Conservation (phyloP, 805 yeast genomes). For the Brettanomyces bruxellensis region DNA sequence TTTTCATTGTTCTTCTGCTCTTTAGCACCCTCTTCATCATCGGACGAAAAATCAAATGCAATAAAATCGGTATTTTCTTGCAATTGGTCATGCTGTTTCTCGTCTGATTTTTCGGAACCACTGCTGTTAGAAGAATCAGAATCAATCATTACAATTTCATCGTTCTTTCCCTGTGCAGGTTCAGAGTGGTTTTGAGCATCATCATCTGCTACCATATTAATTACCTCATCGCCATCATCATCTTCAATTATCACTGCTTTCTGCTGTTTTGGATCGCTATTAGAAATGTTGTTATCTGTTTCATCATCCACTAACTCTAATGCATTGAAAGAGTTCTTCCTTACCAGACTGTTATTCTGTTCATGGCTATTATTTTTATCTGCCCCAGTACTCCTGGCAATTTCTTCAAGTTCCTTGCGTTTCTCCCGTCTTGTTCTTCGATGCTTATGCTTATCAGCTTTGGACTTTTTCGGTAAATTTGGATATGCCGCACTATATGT, state of each 20-base stretch:
- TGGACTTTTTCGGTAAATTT: too few species aligned
- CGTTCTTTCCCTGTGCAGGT: neutral
- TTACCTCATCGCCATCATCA: neutral
- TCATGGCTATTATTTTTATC: neutral
- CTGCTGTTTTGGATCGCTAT: neutral
- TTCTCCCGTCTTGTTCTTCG: too few species aligned
- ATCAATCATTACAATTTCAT: neutral
- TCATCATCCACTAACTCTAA: neutral
- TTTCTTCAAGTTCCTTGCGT: neutral
- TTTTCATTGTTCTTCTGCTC: constrained; percentile 25
- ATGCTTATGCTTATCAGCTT: too few species aligned
- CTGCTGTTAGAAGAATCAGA: neutral
- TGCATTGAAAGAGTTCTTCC: too few species aligned
- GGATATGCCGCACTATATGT: too few species aligned
- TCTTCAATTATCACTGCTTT: constrained; percentile 2
- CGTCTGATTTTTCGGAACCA: neutral
- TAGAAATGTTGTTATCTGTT: neutral
- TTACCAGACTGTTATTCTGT: neutral
- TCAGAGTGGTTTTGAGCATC: neutral
- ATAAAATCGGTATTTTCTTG: constrained; percentile 44
- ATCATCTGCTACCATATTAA: neutral
- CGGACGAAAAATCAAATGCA: constrained; percentile 43
- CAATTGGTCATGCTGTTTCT: constrained; percentile 24
- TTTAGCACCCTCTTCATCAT: constrained; percentile 29
- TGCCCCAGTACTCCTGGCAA: neutral